Evolutionary conservation across 208 protist species (phyloP).

Genomic region (Angomonas deanei): DNA sequence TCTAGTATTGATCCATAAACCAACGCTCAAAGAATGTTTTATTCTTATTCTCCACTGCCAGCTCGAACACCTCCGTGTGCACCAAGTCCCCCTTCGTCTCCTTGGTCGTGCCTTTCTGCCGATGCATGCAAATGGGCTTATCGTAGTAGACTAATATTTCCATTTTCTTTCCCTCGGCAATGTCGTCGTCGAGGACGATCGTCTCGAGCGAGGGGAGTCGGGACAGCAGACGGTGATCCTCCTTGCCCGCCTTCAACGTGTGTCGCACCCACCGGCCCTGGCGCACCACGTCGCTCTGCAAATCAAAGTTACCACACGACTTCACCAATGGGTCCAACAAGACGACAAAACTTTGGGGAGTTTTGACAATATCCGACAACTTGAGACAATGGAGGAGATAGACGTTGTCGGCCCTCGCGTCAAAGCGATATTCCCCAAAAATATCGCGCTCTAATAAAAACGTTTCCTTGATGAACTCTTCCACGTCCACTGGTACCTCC

Average conservation of each 20-base stretch:
- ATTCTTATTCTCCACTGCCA: constrained; percentile 54
- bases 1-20: constrained; percentile 63
- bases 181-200: constrained; percentile 23
- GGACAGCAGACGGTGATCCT: constrained; percentile 56
- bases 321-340: constrained; percentile 43
- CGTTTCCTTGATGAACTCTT: constrained; percentile 67
- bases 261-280: constrained; percentile 63
- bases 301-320: constrained; percentile 49
- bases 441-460: constrained; percentile 76
- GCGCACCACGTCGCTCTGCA: constrained; percentile 36
- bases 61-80: constrained; percentile 72
- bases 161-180: constrained; percentile 14
- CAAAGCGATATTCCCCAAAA: constrained; percentile 77
- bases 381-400: constrained; percentile 64
- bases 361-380: constrained; percentile 55
- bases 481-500: constrained; percentile 16
- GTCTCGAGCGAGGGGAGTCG: constrained; percentile 52
- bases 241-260: constrained; percentile 43
- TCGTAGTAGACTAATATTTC: constrained; percentile 53
- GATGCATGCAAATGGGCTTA: constrained; percentile 52
- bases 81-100: constrained; percentile 52
- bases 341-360: constrained; percentile 37
- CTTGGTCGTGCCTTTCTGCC: constrained; percentile 49
- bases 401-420: constrained; percentile 64
- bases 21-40: constrained; percentile 55